Conservation (phyloP, 257 asterid species). For the Solanum dulcamara region DNA sequence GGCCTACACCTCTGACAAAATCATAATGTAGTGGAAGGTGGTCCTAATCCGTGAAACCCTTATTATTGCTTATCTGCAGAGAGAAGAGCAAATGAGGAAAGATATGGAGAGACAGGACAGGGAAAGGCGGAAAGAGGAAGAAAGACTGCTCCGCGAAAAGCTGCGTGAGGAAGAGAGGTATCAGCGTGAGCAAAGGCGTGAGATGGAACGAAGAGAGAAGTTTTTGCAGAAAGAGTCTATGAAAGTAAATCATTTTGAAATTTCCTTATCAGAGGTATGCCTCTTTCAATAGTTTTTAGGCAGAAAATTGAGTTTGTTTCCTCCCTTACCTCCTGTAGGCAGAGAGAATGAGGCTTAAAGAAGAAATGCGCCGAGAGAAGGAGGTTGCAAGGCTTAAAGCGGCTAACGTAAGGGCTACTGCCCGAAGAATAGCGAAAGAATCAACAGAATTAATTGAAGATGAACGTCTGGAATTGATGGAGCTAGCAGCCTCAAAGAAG, state of each 20-base stretch:
- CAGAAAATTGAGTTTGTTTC: background rate
- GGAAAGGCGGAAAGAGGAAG: conserved; percentile 83
- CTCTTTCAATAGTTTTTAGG: background rate
- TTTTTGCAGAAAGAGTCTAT: conserved; percentile 66
- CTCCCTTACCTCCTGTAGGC: conserved; percentile 35
- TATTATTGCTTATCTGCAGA: conserved; percentile 25
- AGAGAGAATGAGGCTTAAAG: conserved; percentile 70
- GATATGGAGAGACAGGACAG: conserved; percentile 87
- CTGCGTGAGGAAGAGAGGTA: conserved; percentile 72
- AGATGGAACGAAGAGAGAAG: conserved; percentile 81
- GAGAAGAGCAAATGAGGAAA: conserved; percentile 79
- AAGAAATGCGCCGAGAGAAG: conserved; percentile 73
- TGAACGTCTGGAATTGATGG: conserved; percentile 77
- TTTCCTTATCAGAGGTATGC: background rate
- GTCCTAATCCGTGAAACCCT: background rate
- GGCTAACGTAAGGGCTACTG: conserved; percentile 73
- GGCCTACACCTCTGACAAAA: background rate
- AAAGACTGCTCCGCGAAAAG: conserved; percentile 76
- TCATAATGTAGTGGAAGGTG: background rate
- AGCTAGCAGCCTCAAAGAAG: conserved; percentile 52
- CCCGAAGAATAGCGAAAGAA: conserved; percentile 81
- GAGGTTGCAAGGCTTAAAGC: conserved; percentile 88
- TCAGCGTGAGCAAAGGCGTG: conserved; percentile 81
- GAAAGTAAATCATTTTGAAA: conserved; percentile 29
- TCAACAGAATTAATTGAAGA: conserved; percentile 68